Percentiles rank a stretch among this genome's conserved stretches.
These are phyloP conservation scores for Cinnamomum chago DNA, from an alignment of 164 flowering plant genomes.

Conservation along the genomic window DNA sequence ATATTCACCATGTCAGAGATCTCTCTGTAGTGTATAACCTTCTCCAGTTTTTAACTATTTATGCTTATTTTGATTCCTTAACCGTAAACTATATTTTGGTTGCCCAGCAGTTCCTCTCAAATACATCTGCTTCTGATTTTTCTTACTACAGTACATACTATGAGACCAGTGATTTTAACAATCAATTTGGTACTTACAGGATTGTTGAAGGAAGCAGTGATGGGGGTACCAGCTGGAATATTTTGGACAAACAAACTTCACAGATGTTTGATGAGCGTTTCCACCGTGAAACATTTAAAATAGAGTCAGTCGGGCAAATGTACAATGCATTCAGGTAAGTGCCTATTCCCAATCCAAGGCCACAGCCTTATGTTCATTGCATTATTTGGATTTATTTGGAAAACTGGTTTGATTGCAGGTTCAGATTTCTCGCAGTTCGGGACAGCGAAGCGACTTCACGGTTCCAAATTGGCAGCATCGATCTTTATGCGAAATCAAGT, in stretches of 20 bases:
- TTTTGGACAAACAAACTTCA: conserved; percentile 62
- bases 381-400: background rate
- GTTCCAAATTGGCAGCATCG: conserved; percentile 82
- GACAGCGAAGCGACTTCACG: conserved; percentile 55
- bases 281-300: conserved; percentile 52
- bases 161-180: background rate
- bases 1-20: background rate
- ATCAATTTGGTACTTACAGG: conserved; percentile 33
- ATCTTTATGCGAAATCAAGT: conserved; percentile 42
- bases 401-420: conserved; percentile 34
- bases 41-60: background rate
- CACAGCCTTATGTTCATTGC: background rate
- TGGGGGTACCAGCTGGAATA: conserved; percentile 73
- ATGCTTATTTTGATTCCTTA: background rate
- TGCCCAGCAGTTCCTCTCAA: background rate
- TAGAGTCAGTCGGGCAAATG: conserved; percentile 24
- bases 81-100: too few relatives aligned
- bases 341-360: background rate
- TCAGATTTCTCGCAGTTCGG: conserved; percentile 60
- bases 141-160: background rate
- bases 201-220: conserved; percentile 82
- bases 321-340: conserved; percentile 74
- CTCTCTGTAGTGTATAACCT: background rate
- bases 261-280: conserved; percentile 72
- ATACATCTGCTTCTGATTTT: background rate